Base-by-base conservation (phyloP, 208 protist species). In the Trypanosoma vivax region DNA sequence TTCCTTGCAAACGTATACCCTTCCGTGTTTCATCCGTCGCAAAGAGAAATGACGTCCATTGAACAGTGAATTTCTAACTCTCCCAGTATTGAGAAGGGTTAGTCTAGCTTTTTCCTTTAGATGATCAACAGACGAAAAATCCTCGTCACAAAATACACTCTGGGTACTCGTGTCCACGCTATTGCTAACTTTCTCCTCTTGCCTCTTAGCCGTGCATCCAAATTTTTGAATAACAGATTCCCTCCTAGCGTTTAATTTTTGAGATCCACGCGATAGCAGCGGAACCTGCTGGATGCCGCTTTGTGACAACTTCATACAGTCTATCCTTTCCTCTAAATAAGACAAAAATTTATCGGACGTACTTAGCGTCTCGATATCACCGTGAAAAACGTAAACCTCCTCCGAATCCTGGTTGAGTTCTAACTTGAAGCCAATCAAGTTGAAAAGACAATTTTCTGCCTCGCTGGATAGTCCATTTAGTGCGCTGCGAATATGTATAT, bases 31-130 rank as follows among this genome's bases (percentile, higher is more conserved):
- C 87, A 94, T 94, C 4, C 54, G 50, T 18, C 87, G 62, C 6
- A 88, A 37, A 2, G 53, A 60, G 48, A 90, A 79, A 38, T 84
- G 67, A 21, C 70, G 73, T 42, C 70, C 73, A n/a, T 85, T 80
- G 53, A 94, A 94, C 41, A 90, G 75, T 35, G 48, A 56, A 41
- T 94, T 94, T 39, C 87, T 70, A 9, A 94, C 31, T 18, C 83
- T 63, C 10, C 81, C 82, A 7, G 76, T 79, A 42, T 77, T 88
- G 21, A 91, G 70, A 6, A 94, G 70, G 3, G 79, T 88, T 43
- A 60, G 59, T 30, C 63, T 71, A 10, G 80, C 74, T 11, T 56
- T 69, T 41, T 65, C 63, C 46, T 61, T 64, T 10, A 81, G 42
- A 24, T 42, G 16, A 49, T 70, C 60, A 6, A 71, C 78, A 31